phyloP scores from a whole-genome alignment of 2,329 filamentous ascomycete species.

The Orbilia javanica region DNA sequence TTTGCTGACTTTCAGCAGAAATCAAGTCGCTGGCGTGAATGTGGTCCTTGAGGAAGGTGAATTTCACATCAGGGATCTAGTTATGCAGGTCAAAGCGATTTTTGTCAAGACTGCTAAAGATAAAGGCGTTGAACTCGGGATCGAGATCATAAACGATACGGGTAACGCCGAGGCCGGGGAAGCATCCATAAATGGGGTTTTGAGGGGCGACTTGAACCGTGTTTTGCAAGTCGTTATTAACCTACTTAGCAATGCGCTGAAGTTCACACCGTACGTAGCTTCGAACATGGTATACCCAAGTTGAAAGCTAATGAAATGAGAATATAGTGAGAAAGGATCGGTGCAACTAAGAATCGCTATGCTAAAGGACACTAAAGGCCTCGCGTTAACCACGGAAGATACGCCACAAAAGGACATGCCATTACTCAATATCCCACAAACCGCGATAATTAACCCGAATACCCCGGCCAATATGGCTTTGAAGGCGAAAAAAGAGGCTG shows the following conservation, averaged over 20 bases:
- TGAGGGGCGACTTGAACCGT: conserved; percentile 76
- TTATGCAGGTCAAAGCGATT: conserved; percentile 83
- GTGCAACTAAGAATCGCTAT: conserved; percentile 66
- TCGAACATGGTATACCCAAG: conserved; percentile 67
- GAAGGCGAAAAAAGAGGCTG: conserved; percentile 45
- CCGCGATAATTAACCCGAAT: conserved; percentile 54
- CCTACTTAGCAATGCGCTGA: conserved; percentile 82
- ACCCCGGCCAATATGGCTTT: conserved; percentile 44
- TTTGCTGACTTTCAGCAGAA: conserved; percentile 91
- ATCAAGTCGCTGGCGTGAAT: conserved; percentile 84
- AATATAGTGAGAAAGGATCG: conserved; percentile 66
- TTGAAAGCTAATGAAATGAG: conserved; percentile 63
- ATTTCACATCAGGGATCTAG: conserved; percentile 85
- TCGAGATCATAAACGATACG: conserved; percentile 70
- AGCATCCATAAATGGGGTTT: conserved; percentile 46
- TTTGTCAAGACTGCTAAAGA: conserved; percentile 92
- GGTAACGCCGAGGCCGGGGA: conserved; percentile 38
- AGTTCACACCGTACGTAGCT: conserved; percentile 73
- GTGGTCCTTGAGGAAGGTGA: conserved; percentile 85
- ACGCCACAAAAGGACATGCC: conserved; percentile 55
- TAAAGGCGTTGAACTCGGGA: conserved; percentile 78
- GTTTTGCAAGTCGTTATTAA: conserved; percentile 85
- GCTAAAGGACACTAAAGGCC: conserved; percentile 48
- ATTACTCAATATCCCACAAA: conserved; percentile 49
- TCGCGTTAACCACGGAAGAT: conserved; percentile 44